Evolutionary conservation across 2,329 filamentous ascomycete genomes (phyloP).

Genomic region (Colletotrichum zoysiae): DNA sequence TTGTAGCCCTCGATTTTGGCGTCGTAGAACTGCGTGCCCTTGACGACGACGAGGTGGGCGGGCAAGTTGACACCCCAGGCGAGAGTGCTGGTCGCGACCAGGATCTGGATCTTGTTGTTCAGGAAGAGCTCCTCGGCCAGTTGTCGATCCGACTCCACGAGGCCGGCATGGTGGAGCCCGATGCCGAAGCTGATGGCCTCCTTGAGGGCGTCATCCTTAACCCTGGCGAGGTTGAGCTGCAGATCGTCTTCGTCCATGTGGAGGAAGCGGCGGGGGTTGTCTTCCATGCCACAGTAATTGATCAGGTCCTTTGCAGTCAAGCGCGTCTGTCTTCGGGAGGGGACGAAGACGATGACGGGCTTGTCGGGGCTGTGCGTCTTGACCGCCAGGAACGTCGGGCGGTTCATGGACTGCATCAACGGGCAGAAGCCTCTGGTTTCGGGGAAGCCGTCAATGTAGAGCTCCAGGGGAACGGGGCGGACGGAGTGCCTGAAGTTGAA

Average conservation of each 20-base stretch:
- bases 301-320: constrained; percentile 96
- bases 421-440: constrained; percentile 96
- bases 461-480: constrained; percentile 92
- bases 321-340: constrained; percentile 92
- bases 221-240: constrained; percentile 85
- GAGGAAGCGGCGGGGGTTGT: constrained; percentile 93
- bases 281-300: constrained; percentile 98
- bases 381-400: constrained; percentile 95
- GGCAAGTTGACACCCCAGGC: constrained; percentile 99
- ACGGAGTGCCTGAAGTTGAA: constrained; percentile 99
- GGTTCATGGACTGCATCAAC: constrained; percentile 99
- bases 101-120: constrained; percentile 97
- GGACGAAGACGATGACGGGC: constrained; percentile 98
- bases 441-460: constrained; percentile 97
- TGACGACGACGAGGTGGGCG: constrained; percentile 96
- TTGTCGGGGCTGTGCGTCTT: constrained; percentile 97
- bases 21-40: constrained; percentile 98
- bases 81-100: constrained; percentile 94
- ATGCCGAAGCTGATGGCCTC: constrained; percentile 98
- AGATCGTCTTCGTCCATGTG: constrained; percentile 96
- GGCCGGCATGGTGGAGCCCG: constrained; percentile 94
- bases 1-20: constrained; percentile 98
- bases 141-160: constrained; percentile 93
- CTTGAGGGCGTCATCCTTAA: constrained; percentile 92
- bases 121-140: constrained; percentile 94